These are phyloP conservation scores for Curvularia eragrostidis DNA, from an alignment of 2,329 filamentous ascomycete species.

Conservation along the genomic window DNA sequence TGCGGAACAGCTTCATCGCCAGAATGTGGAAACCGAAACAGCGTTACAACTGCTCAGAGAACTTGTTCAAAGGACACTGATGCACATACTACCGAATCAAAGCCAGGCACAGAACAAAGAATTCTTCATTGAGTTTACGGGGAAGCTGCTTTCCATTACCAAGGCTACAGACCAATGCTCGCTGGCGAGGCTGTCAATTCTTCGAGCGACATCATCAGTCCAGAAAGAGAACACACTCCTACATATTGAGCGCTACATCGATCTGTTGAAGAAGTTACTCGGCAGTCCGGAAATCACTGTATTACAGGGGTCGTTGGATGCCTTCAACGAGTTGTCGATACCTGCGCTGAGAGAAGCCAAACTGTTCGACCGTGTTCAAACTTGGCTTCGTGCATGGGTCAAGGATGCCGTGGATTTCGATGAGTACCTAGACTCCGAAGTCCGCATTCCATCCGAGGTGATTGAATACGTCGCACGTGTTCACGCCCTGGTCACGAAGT, in stretches of 20 bases:
- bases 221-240: constrained; percentile 34
- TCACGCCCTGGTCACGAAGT: constrained; percentile 32
- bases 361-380: constrained; percentile 22
- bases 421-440: constrained; percentile 20
- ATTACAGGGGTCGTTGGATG: constrained; percentile 32
- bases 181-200: constrained; percentile 32
- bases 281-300: constrained; percentile 17
- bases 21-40: constrained; percentile 18
- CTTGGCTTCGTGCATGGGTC: constrained; percentile 33
- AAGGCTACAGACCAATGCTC: constrained; percentile 34
- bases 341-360: constrained; percentile 26
- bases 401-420: constrained; percentile 30
- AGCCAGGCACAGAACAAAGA: constrained; percentile 42
- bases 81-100: constrained; percentile 44
- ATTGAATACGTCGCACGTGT: constrained; percentile 30
- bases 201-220: constrained; percentile 34
- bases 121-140: constrained; percentile 38
- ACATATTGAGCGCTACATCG: constrained; percentile 31
- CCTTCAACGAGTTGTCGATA: constrained; percentile 37
- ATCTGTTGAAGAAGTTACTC: constrained; percentile 31
- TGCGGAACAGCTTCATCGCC: constrained; percentile 32
- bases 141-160: constrained; percentile 25
- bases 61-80: constrained; percentile 34
- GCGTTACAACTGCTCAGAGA: constrained; percentile 34
- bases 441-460: constrained; percentile 16